phyloP scores from a whole-genome alignment of 139 green algal species.

The Coccomyxa sp. region DNA sequence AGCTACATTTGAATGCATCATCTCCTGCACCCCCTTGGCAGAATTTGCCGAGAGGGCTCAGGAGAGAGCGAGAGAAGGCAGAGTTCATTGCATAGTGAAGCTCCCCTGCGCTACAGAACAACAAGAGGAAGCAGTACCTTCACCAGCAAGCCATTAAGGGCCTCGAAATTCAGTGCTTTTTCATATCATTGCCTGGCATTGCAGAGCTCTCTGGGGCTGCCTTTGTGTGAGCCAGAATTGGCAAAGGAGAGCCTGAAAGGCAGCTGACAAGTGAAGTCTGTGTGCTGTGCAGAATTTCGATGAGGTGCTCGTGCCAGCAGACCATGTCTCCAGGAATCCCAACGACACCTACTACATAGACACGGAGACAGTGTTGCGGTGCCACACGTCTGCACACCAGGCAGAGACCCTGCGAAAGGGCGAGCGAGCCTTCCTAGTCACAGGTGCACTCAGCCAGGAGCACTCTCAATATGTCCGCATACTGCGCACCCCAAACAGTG shows the following conservation, averaged over 20 bases:
- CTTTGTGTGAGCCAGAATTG: no score
- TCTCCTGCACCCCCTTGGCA: no score
- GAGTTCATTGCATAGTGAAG: no score
- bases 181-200: not conserved
- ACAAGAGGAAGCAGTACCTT: no score
- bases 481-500: not conserved
- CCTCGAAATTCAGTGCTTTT: no score
- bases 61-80: no score
- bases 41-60: no score
- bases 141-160: no score
- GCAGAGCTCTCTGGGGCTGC: not conserved
- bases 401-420: constrained; percentile 81
- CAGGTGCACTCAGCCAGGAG: constrained; percentile 45
- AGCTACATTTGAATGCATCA: no score
- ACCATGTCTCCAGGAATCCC: constrained; percentile 82
- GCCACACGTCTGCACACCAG: constrained; percentile 81
- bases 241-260: no score
- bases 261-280: not conserved
- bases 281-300: constrained; percentile 70
- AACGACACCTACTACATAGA: constrained; percentile 99
- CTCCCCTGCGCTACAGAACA: no score
- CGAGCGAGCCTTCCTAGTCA: constrained; percentile 86
- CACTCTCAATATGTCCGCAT: constrained; percentile 82
- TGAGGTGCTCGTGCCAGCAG: constrained; percentile 87
- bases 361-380: constrained; percentile 65